Evolutionary conservation across 495 filamentous ascomycete genomes (phyloP).

Genomic region (Neurospora tetrasperma): DNA sequence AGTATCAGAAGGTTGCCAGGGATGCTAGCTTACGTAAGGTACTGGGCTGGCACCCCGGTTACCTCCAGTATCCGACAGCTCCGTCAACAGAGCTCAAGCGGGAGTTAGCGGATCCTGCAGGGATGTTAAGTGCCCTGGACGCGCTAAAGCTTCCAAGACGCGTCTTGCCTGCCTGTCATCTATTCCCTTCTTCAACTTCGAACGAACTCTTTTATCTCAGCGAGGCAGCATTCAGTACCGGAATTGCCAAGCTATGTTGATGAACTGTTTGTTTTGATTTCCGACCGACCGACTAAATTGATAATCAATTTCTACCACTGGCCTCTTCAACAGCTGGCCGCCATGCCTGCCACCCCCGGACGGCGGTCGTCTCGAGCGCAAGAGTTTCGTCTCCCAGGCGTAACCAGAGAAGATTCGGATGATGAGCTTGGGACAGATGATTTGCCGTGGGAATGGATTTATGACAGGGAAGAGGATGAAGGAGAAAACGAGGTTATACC

Average conservation of each 20-base stretch:
- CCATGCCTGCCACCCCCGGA: not conserved
- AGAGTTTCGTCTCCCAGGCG: slow-evolving; percentile 24
- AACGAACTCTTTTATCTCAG: not conserved
- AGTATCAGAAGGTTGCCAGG: too few species aligned
- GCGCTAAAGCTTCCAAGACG: not conserved
- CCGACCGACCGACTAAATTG: not conserved
- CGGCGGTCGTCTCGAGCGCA: not conserved
- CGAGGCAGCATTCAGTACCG: not conserved
- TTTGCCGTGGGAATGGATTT: slow-evolving; percentile 89
- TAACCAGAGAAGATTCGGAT: slow-evolving; percentile 80
- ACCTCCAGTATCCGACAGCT: too few species aligned
- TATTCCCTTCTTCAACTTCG: not conserved
- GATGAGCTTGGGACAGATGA: slow-evolving; percentile 83
- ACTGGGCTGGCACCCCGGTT: too few species aligned
- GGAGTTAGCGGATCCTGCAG: not conserved
- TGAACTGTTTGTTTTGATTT: not conserved
- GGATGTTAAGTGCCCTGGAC: not conserved
- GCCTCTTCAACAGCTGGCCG: not conserved
- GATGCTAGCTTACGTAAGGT: too few species aligned
- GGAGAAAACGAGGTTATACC: slow-evolving; percentile 8
- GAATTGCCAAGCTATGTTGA: not conserved
- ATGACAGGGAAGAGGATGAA: slow-evolving; percentile 29
- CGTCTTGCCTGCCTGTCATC: not conserved
- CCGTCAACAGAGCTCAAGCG: not conserved
- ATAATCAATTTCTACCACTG: not conserved